Evolutionary conservation across 352 stramenopile genomes (phyloP).

Genomic region (Aphanomyces cochlioides): DNA sequence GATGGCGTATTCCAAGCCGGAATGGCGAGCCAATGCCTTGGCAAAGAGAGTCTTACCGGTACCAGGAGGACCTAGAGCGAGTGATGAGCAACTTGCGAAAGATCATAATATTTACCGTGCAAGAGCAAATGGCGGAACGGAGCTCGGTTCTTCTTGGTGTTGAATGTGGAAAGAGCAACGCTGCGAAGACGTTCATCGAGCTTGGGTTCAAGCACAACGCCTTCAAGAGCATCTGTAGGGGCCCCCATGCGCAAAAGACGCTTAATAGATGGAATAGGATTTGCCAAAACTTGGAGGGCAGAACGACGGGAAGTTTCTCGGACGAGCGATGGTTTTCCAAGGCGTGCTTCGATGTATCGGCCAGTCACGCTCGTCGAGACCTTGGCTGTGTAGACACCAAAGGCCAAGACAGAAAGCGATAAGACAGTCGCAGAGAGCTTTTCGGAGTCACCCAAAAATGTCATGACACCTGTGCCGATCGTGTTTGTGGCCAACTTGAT

Average conservation of each 20-base stretch:
- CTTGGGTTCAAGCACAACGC: slow-evolving; percentile 92
- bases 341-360: slow-evolving; percentile 93
- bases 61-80: slow-evolving; percentile 78
- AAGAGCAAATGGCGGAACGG: slow-evolving; percentile 98
- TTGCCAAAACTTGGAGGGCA: slow-evolving; percentile 67
- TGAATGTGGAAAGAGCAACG: slow-evolving; percentile 95
- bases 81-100: too few relatives aligned
- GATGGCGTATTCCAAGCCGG: slow-evolving; percentile 98
- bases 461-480: slow-evolving; percentile 90
- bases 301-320: slow-evolving; percentile 94
- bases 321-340: slow-evolving; percentile 97
- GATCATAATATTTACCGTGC: slow-evolving; percentile 52
- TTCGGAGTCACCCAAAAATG: slow-evolving; percentile 93
- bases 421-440: slow-evolving; percentile 95
- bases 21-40: slow-evolving; percentile 94
- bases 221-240: slow-evolving; percentile 90
- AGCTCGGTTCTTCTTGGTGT: slow-evolving; percentile 98
- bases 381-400: slow-evolving; percentile 95
- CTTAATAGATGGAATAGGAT: slow-evolving; percentile 86
- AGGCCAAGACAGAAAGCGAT: slow-evolving; percentile 90
- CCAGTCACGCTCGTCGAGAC: slow-evolving; percentile 90
- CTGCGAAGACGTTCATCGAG: slow-evolving; percentile 92
- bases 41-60: slow-evolving; percentile 99
- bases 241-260: slow-evolving; percentile 84
- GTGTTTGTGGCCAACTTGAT: slow-evolving; percentile 94